These are phyloP conservation scores for Trapa incisa DNA, from an alignment of 345 rosid genomes.

Conservation along the genomic window DNA sequence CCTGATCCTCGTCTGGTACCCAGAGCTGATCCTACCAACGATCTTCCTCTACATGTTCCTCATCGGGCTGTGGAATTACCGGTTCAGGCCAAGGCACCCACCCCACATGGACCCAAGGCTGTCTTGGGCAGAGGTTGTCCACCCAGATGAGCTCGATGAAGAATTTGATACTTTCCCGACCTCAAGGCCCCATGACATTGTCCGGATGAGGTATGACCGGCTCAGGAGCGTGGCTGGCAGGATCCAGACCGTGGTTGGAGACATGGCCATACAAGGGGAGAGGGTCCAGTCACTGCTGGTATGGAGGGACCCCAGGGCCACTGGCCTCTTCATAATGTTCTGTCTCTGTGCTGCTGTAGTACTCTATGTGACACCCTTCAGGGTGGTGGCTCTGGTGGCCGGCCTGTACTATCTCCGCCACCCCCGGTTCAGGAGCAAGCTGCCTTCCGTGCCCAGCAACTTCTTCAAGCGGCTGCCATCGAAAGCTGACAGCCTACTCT, in stretches of 20 bases:
- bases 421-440: conserved; percentile 75
- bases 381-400: conserved; percentile 38
- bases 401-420: conserved; percentile 61
- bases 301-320: conserved; percentile 84
- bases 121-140: conserved; percentile 64
- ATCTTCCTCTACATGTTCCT: conserved; percentile 64
- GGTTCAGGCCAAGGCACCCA: conserved; percentile 50
- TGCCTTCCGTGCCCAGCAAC: conserved; percentile 68
- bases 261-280: conserved; percentile 79
- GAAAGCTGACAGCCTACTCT: conserved; percentile 51
- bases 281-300: conserved; percentile 52
- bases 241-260: conserved; percentile 68
- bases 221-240: conserved; percentile 72
- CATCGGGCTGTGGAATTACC: conserved; percentile 67
- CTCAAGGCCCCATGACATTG: conserved; percentile 33
- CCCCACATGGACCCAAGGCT: conserved; percentile 71
- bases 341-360: conserved; percentile 59
- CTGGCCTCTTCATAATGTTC: conserved; percentile 56
- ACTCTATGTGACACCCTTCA: conserved; percentile 53
- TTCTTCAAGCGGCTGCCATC: conserved; percentile 73
- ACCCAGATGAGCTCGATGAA: conserved; percentile 71
- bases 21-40: conserved; percentile 62
- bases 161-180: conserved; percentile 82
- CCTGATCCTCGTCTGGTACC: conserved; percentile 58
- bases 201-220: conserved; percentile 64